Conservation (phyloP, 306 rosid genomes). For the Inga leiocalycina region DNA sequence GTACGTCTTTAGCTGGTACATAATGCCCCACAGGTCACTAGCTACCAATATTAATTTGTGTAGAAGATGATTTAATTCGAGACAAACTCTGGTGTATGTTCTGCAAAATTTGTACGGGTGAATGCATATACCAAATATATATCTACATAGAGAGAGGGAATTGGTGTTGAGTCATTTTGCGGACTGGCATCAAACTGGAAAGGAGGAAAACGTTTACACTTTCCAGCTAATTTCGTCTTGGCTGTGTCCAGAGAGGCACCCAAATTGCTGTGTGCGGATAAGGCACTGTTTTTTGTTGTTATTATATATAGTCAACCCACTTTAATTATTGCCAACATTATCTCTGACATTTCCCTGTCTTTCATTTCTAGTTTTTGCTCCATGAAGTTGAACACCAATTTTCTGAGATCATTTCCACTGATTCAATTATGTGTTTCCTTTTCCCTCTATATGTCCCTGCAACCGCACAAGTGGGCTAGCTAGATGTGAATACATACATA, state of each 20-base stretch:
- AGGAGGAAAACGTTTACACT: conserved; percentile 38
- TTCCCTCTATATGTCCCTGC: background rate
- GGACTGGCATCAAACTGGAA: conserved; percentile 16
- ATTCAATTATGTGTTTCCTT: background rate
- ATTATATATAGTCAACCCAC: background rate
- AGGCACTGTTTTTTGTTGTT: background rate
- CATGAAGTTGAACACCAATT: background rate
- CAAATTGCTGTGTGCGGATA: background rate
- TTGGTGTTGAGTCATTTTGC: conserved; percentile 3
- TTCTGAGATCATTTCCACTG: background rate
- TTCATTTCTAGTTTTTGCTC: background rate
- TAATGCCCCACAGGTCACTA: conserved; percentile 34
- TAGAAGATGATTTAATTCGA: background rate
- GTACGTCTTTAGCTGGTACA: conserved; percentile 20
- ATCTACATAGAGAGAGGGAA: background rate
- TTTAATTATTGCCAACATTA: background rate
- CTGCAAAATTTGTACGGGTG: conserved; percentile 22
- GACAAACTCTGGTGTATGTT: conserved; percentile 26
- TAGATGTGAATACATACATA: background rate
- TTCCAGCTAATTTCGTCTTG: conserved; percentile 29
- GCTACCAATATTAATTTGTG: conserved; percentile 2
- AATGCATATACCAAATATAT: background rate
- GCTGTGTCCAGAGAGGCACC: conserved; percentile 34
- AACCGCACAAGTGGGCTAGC: background rate
- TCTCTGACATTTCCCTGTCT: background rate